These are phyloP conservation scores for Phytophthora europaea DNA, from an alignment of 352 stramenopile genomes.

Conservation along the genomic window DNA sequence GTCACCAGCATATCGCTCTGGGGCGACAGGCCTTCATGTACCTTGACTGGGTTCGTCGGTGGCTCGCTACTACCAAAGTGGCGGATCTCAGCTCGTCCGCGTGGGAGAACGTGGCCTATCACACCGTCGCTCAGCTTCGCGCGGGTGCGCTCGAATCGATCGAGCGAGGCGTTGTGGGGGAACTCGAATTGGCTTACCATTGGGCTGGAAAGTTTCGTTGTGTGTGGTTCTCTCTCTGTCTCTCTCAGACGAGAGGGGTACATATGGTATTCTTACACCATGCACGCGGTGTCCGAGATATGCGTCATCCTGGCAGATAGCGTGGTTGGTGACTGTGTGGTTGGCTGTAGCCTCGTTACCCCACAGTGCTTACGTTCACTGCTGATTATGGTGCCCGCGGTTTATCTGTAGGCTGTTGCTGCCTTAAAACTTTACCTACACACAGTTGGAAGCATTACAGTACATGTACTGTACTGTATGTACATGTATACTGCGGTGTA, in stretches of 20 bases:
- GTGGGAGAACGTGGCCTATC: slow-evolving; percentile 10
- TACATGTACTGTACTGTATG: too few relatives aligned
- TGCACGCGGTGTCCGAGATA: background rate
- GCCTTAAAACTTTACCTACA: too few relatives aligned
- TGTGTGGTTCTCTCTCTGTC: background rate
- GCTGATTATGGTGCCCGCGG: background rate
- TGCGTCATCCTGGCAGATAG: background rate
- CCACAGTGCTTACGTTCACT: background rate
- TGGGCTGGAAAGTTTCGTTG: slow-evolving; percentile 6
- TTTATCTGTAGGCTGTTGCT: too few relatives aligned
- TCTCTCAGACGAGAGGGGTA: too few relatives aligned
- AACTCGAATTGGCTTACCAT: slow-evolving; percentile 22
- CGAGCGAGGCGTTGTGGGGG: background rate
- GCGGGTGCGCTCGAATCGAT: background rate
- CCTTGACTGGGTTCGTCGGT: background rate
- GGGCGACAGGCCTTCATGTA: background rate
- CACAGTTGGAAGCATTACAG: too few relatives aligned
- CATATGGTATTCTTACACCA: too few relatives aligned
- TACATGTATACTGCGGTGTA: too few relatives aligned
- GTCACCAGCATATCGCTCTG: background rate
- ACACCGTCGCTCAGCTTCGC: slow-evolving; percentile 14
- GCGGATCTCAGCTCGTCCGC: background rate
- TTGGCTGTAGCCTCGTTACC: background rate
- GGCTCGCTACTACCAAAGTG: background rate
- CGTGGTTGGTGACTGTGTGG: background rate